Evolutionary conservation across 1,284 basidiomycete genomes (phyloP).

Genomic region (Mixia osmundae): DNA sequence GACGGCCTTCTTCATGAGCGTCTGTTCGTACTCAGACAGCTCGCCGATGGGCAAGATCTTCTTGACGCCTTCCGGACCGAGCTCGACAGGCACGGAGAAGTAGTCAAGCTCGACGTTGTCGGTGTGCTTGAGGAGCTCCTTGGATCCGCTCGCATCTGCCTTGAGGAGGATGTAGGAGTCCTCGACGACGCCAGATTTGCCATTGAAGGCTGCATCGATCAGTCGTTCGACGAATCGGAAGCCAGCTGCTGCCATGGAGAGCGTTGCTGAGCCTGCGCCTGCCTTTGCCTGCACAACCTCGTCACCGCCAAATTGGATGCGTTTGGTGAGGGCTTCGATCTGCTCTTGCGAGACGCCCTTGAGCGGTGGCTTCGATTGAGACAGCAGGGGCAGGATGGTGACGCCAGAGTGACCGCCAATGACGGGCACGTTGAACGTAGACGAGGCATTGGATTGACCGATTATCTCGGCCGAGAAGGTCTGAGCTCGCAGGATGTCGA

Average conservation of each 20-base stretch:
- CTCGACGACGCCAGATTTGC: conserved; percentile 52
- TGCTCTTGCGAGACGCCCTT: conserved; percentile 30
- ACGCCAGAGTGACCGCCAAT: conserved; percentile 45
- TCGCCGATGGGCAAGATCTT: conserved; percentile 31
- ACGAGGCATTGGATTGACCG: conserved; percentile 33
- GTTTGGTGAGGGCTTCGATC: conserved; percentile 41
- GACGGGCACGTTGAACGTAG: conserved; percentile 60
- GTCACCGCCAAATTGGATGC: conserved; percentile 90
- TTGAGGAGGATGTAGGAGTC: neutral
- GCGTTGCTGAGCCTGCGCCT: conserved; percentile 47
- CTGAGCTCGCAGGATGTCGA: conserved; percentile 84
- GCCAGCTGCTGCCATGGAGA: conserved; percentile 11
- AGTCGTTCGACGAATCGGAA: conserved; percentile 40
- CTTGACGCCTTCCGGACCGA: conserved; percentile 35
- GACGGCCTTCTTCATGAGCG: conserved; percentile 28
- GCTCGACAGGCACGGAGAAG: conserved; percentile 76
- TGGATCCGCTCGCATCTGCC: neutral
- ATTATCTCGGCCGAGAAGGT: conserved; percentile 74
- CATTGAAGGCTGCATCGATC: conserved; percentile 41
- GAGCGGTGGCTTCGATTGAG: conserved; percentile 56
- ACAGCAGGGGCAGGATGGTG: conserved; percentile 74
- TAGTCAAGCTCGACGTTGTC: conserved; percentile 37
- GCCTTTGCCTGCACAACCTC: conserved; percentile 85
- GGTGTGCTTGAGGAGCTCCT: conserved; percentile 20
- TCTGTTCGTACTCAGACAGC: conserved; percentile 27